Evolutionary conservation across 2,329 filamentous ascomycete genomes (phyloP), one percentile per base, ranked within the genome.

Genomic region (Dactylellina drechsleri): DNA sequence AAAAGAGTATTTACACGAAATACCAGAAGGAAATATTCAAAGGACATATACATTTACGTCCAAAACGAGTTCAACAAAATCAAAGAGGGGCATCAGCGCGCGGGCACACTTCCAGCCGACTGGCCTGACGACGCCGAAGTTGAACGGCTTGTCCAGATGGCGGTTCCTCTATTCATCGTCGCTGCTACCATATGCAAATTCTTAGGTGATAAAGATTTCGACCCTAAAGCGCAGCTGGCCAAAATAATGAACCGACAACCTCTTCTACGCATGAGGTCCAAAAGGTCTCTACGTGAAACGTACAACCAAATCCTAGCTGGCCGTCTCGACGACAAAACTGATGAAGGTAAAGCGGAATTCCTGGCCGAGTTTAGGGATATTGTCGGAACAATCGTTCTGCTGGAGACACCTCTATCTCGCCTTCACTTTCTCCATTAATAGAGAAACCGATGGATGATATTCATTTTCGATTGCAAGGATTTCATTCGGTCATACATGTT

Each of bases 171-270:
- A 16, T 68, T 68, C 45, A 68, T 68, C 15, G 53, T 50, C 23
- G 65, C 65, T 13, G 45, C 65, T 8, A 68, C 65, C 2, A 61
- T 68, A 8, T 68, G 56, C 12, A 56, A 26, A 13, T 61, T 54
- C 26, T 15, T 59, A 2, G n/a, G 4, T 12, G 28, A 58, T 7
- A 15, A 13, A 2, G n/a, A 20, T 12, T 31, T 49, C 4, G 15
- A n/a, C 15, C 62, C 64, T 31, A 40, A 59, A n/a, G 15, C 7
- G 3, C 47, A 23, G 18, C 12, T 52, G 18, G 47, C 4, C 6
- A 18, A 26, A 23, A 52, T 52, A 5, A 20, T 52, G 16, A 23
- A 13, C 10, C 47, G 20, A 23, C 7, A 13, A 18, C 18, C 15
- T 26, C 47, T 52, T 8, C 4, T 52, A 13, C 5, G 1, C 20